Evolutionary conservation across 495 filamentous ascomycete species (phyloP).

Genomic region (Tuber brumale): DNA sequence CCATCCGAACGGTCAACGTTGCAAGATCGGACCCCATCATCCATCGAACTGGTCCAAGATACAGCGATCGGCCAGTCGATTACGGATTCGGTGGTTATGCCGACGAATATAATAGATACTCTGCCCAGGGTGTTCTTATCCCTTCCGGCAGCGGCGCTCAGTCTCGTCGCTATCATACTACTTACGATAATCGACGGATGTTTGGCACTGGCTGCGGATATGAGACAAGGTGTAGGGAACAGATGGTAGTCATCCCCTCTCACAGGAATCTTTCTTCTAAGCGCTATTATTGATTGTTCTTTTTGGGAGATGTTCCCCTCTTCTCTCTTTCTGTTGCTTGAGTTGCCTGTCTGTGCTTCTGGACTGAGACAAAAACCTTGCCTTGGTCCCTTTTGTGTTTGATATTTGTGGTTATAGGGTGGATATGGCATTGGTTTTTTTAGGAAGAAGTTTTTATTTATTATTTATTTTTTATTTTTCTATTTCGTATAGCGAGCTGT

Average conservation of each 20-base stretch:
- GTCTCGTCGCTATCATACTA: neutral
- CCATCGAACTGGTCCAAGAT: neutral
- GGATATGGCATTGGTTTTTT: neutral
- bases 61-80: neutral
- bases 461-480: neutral
- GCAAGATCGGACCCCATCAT: neutral
- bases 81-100: neutral
- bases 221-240: neutral
- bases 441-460: neutral
- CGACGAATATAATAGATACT: neutral
- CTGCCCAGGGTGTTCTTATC: neutral
- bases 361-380: neutral
- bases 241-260: neutral
- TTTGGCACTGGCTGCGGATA: neutral
- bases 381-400: neutral
- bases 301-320: neutral
- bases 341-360: neutral
- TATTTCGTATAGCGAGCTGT: neutral
- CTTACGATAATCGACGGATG: neutral
- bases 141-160: neutral
- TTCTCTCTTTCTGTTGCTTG: neutral
- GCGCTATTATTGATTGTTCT: neutral
- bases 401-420: constrained; percentile 3
- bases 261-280: neutral
- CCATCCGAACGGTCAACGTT: neutral